phyloP scores from a whole-genome alignment of 2,329 filamentous ascomycete genomes.

The Gyromitra esculenta region DNA sequence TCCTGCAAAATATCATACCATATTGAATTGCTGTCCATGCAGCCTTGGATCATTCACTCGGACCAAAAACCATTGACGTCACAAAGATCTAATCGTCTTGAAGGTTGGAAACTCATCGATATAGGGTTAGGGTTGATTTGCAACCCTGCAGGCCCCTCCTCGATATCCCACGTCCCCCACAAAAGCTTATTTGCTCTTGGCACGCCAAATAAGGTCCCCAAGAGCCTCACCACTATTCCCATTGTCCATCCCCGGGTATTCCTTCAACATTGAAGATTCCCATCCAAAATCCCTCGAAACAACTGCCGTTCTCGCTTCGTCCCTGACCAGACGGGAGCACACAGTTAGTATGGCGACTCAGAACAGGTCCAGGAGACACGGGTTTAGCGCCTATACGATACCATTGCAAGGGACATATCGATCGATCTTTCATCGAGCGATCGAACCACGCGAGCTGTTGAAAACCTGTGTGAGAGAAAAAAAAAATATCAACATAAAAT shows the following conservation, averaged over 20 bases:
- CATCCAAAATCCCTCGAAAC: conserved; percentile 15
- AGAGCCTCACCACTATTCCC: conserved; percentile 14
- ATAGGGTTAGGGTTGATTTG: conserved; percentile 33
- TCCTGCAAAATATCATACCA: background rate
- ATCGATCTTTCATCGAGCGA: conserved; percentile 52
- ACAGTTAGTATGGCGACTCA: conserved; percentile 28
- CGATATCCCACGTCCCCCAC: too few species aligned
- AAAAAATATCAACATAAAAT: conserved; percentile 18
- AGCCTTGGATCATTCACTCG: background rate
- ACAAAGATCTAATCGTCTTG: conserved; percentile 5
- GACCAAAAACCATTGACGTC: conserved; percentile 28
- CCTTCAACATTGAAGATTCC: conserved; percentile 21
- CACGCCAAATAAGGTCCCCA: conserved; percentile 11
- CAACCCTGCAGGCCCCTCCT: background rate
- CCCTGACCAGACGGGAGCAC: conserved; percentile 28
- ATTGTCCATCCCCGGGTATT: conserved; percentile 7
- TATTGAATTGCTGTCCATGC: background rate
- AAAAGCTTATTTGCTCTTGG: conserved; percentile 49
- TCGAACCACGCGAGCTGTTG: conserved; percentile 36
- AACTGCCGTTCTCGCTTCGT: conserved; percentile 43
- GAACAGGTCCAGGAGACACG: conserved; percentile 43
- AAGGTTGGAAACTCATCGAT: background rate
- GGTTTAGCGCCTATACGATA: conserved; percentile 47
- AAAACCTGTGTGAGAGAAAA: conserved; percentile 8
- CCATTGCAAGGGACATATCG: conserved; percentile 47